Conservation (phyloP, 306 rosid species). For the Castanopsis chinensis region DNA sequence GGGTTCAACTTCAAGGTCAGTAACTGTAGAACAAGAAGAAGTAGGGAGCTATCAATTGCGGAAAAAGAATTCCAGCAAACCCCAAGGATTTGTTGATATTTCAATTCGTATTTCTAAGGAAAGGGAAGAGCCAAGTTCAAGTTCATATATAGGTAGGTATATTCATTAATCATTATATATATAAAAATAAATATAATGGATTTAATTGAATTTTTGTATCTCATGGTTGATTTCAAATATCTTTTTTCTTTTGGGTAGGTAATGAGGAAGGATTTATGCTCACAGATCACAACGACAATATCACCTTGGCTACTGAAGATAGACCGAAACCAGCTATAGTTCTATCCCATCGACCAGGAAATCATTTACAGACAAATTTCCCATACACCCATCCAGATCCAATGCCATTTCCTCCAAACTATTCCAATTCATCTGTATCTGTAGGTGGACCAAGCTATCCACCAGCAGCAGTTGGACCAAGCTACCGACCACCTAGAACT, state of each 20-base stretch:
- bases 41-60: conserved; percentile 71
- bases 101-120: conserved; percentile 52
- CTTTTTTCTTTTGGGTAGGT: conserved; percentile 29
- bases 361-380: conserved; percentile 31
- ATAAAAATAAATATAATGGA: background rate
- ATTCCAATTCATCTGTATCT: conserved; percentile 41
- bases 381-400: conserved; percentile 37
- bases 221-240: background rate
- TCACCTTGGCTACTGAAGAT: conserved; percentile 37
- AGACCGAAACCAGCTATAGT: conserved; percentile 29
- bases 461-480: conserved; percentile 36
- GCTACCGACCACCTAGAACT: conserved; percentile 45
- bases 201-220: background rate
- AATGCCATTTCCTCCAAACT: conserved; percentile 38
- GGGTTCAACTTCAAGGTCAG: conserved; percentile 40
- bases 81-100: conserved; percentile 69
- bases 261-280: conserved; percentile 37
- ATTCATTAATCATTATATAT: background rate
- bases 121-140: conserved; percentile 44
- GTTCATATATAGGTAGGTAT: conserved; percentile 44
- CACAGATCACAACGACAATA: conserved; percentile 28
- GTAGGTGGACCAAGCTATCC: conserved; percentile 47
- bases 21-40: conserved; percentile 52
- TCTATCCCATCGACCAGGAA: conserved; percentile 32
- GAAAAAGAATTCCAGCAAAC: conserved; percentile 57